Percentiles rank a stretch among this genome's conserved stretches.
These are phyloP conservation scores for Gymnopus androsaceus DNA, from an alignment of 1,284 basidiomycete species.

Conservation along the genomic window DNA sequence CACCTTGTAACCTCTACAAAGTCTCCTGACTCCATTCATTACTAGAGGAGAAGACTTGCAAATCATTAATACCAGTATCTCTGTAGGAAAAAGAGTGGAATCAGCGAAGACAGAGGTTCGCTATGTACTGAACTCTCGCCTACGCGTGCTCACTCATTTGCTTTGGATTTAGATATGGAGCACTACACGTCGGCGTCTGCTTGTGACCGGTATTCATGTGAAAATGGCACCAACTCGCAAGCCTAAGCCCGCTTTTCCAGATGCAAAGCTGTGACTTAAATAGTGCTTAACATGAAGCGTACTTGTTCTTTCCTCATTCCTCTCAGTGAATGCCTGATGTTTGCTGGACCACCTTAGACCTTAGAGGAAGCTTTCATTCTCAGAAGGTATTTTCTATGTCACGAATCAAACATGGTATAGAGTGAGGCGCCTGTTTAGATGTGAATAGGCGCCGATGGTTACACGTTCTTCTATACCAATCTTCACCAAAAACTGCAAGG, in stretches of 20 bases:
- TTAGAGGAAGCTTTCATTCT: too few relatives aligned
- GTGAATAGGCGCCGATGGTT: too few relatives aligned
- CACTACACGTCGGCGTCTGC: constrained; percentile 11
- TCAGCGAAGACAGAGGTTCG: constrained; percentile 13
- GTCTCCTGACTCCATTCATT: neutral
- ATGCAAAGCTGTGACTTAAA: too few relatives aligned
- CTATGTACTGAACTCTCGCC: neutral
- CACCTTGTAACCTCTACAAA: neutral
- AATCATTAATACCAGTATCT: constrained; percentile 12
- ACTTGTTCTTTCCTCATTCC: too few relatives aligned
- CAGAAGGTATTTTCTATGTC: too few relatives aligned
- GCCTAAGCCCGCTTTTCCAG: neutral
- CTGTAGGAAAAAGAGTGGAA: constrained; percentile 4
- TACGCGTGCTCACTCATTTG: neutral
- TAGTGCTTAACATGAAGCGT: too few relatives aligned
- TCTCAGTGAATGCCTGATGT: too few relatives aligned
- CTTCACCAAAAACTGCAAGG: too few relatives aligned
- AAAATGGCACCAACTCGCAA: constrained; percentile 12
- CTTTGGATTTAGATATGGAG: constrained; percentile 17
- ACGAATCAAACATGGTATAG: constrained; percentile 1
- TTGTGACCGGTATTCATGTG: constrained; percentile 14
- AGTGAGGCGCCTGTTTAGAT: too few relatives aligned
- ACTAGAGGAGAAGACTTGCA: constrained; percentile 12
- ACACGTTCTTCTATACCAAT: too few relatives aligned
- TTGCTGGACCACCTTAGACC: too few relatives aligned